Percentiles rank a stretch among this genome's conserved stretches.
These are phyloP conservation scores for Emmonsia crescens DNA, from an alignment of 2,329 filamentous ascomycete species.

Conservation along the genomic window DNA sequence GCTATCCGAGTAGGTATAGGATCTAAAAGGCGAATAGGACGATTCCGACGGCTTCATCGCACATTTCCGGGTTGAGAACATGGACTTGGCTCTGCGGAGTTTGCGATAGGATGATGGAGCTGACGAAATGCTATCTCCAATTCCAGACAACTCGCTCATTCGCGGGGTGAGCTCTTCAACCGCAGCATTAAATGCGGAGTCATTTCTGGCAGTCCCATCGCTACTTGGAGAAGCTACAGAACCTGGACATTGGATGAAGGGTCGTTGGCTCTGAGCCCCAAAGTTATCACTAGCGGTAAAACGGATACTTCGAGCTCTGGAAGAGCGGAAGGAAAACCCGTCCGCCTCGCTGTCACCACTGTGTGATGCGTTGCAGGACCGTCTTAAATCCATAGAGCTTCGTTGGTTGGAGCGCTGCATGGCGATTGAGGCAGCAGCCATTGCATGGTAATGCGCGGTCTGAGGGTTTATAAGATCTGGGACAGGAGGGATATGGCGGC, in stretches of 20 bases:
- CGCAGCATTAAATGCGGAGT: conserved; percentile 11
- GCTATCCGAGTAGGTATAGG: not conserved
- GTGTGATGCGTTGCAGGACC: not conserved
- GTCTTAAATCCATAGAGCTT: conserved; percentile 1
- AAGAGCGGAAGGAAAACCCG: not conserved
- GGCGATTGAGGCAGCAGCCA: conserved; percentile 33
- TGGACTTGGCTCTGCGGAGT: conserved; percentile 38
- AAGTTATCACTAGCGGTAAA: not conserved
- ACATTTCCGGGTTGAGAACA: conserved; percentile 33
- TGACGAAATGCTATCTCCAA: conserved; percentile 29
- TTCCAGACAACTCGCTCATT: conserved; percentile 22
- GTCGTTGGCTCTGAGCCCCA: not conserved
- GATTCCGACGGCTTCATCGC: conserved; percentile 14
- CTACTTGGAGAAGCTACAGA: not conserved
- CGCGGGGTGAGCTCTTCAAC: conserved; percentile 16
- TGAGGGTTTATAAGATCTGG: conserved; percentile 23
- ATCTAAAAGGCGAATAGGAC: conserved; percentile 4
- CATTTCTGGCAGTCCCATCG: not conserved
- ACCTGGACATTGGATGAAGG: not conserved
- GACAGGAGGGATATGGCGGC: conserved; percentile 15
- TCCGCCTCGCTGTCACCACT: not conserved
- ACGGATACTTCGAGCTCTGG: conserved; percentile 6
- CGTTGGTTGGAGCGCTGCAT: conserved; percentile 29
- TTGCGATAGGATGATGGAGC: conserved; percentile 38
- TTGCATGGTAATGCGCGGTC: conserved; percentile 25